Evolutionary conservation across 495 filamentous ascomycete genomes (phyloP).

Genomic region (Trichoderma orchidacearum): DNA sequence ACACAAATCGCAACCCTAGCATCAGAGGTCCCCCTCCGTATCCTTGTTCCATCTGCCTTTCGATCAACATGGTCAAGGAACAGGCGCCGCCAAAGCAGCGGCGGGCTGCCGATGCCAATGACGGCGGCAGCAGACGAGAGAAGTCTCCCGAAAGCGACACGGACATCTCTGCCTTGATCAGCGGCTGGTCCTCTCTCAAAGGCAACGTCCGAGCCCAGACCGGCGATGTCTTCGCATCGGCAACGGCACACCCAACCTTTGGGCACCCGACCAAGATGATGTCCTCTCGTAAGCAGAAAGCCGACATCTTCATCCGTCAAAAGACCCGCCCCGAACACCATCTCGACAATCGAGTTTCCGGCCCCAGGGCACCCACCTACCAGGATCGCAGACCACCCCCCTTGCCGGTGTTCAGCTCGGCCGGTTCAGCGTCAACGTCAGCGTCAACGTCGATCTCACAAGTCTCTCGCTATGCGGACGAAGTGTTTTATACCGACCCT

Average conservation of each 20-base stretch:
- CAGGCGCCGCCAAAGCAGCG: slow-evolving; percentile 18
- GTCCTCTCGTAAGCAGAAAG: slow-evolving; percentile 9
- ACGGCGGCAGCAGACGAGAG: slow-evolving; percentile 4
- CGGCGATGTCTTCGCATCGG: not conserved
- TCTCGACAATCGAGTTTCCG: slow-evolving; percentile 16
- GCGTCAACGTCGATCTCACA: not conserved
- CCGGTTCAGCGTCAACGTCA: slow-evolving; percentile 13
- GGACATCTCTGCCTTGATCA: not conserved
- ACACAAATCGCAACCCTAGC: too few relatives aligned
- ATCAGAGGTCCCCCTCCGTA: too few relatives aligned
- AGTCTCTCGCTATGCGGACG: slow-evolving; percentile 25
- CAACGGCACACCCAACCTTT: slow-evolving; percentile 11
- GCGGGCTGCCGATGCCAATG: slow-evolving; percentile 5
- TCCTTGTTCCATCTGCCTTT: not conserved
- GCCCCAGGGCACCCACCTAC: slow-evolving; percentile 23
- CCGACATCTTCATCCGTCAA: slow-evolving; percentile 27
- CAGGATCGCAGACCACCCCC: slow-evolving; percentile 18
- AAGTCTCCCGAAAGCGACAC: slow-evolving; percentile 1
- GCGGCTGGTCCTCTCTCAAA: not conserved
- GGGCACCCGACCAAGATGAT: slow-evolving; percentile 15
- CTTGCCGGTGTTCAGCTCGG: slow-evolving; percentile 20
- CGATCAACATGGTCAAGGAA: slow-evolving; percentile 15
- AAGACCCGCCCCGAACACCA: slow-evolving; percentile 33
- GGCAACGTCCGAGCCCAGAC: not conserved
- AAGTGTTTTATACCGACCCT: slow-evolving; percentile 59